phyloP scores from a whole-genome alignment of 2,329 filamentous ascomycete genomes.

The Cercospora citrullina region DNA sequence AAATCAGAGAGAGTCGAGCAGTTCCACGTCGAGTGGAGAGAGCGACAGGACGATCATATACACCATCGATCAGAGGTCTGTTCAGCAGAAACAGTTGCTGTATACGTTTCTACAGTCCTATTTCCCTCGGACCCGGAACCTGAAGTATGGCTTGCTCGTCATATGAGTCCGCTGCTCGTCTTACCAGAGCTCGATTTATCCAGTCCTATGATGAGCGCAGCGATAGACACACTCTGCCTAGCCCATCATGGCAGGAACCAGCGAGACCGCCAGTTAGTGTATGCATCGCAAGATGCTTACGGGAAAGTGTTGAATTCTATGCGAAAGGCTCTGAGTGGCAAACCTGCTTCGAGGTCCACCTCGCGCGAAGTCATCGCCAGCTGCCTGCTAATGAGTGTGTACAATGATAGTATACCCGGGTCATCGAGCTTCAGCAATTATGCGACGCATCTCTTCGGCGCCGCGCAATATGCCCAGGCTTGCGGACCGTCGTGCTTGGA shows the following conservation, averaged over 20 bases:
- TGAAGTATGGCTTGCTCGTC: conserved; percentile 16
- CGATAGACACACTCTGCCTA: conserved; percentile 20
- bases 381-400: conserved; percentile 18
- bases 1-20: background rate
- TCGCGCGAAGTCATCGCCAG: conserved; percentile 18
- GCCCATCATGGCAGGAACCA: conserved; percentile 16
- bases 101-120: conserved; percentile 15
- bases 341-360: background rate
- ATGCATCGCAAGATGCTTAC: conserved; percentile 20
- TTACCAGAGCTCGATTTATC: conserved; percentile 19
- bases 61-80: conserved; percentile 8
- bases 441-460: conserved; percentile 20
- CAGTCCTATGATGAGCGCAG: conserved; percentile 19
- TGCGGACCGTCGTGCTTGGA: conserved; percentile 16
- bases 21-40: conserved; percentile 4
- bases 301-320: conserved; percentile 13
- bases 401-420: conserved; percentile 15
- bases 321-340: conserved; percentile 12
- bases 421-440: conserved; percentile 13
- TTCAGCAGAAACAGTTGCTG: conserved; percentile 11
- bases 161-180: conserved; percentile 17
- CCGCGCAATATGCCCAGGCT: conserved; percentile 19
- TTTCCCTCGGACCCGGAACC: conserved; percentile 15
- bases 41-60: conserved; percentile 4
- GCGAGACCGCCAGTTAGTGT: conserved; percentile 13